Percentiles rank a stretch among this genome's conserved stretches.
Evolutionary conservation across 1,139 yeast genomes (phyloP).

Genomic region (Zhuliangozyma parablackwelliae): DNA sequence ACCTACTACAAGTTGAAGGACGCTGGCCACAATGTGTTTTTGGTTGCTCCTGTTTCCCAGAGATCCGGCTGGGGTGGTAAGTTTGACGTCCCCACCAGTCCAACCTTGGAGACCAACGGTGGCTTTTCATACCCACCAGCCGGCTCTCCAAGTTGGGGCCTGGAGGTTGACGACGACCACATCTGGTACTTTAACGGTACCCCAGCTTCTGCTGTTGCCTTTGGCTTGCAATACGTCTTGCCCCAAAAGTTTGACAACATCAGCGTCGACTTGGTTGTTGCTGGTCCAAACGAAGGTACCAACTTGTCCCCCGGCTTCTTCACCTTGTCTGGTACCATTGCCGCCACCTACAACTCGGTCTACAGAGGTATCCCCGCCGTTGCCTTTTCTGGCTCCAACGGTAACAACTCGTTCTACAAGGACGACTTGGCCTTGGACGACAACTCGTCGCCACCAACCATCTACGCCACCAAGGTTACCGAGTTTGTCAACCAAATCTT

Average conservation of each 20-base stretch:
- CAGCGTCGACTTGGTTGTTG: slow-evolving; percentile 35
- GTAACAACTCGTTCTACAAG: slow-evolving; percentile 40
- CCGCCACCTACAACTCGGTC: slow-evolving; percentile 41
- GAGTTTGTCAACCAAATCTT: slow-evolving; percentile 31
- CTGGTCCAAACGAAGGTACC: slow-evolving; percentile 47
- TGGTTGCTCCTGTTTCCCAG: slow-evolving; percentile 57
- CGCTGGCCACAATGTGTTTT: slow-evolving; percentile 49
- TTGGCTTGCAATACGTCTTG: slow-evolving; percentile 38
- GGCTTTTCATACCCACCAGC: slow-evolving; percentile 37
- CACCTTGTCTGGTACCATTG: slow-evolving; percentile 44
- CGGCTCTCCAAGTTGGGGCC: slow-evolving; percentile 48
- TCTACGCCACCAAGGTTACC: slow-evolving; percentile 29
- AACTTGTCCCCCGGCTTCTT: slow-evolving; percentile 35
- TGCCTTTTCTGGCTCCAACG: slow-evolving; percentile 43
- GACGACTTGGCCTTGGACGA: slow-evolving; percentile 31
- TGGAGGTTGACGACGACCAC: slow-evolving; percentile 37
- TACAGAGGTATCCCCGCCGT: slow-evolving; percentile 41
- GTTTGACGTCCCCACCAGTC: slow-evolving; percentile 42
- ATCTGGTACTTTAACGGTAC: slow-evolving; percentile 51
- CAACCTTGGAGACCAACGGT: slow-evolving; percentile 38
- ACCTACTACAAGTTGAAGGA: slow-evolving; percentile 48
- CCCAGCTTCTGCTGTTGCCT: slow-evolving; percentile 42
- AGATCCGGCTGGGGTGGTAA: slow-evolving; percentile 59
- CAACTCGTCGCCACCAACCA: slow-evolving; percentile 30
- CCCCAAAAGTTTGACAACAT: slow-evolving; percentile 36